Base-by-base conservation (phyloP, 2,329 filamentous ascomycete genomes). In the Xylariaceae sp. region DNA sequence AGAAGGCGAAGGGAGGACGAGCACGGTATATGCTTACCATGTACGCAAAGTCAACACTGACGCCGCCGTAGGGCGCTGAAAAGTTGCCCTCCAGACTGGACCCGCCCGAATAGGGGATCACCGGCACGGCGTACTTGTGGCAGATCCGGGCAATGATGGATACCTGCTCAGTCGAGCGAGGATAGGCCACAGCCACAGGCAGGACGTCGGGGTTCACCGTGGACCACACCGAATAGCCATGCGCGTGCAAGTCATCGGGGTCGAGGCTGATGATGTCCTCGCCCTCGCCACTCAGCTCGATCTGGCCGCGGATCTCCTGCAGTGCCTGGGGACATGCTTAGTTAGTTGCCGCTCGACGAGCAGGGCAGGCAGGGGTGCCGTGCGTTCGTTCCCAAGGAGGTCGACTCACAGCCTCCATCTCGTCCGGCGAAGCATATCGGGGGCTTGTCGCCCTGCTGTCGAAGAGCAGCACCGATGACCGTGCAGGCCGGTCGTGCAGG, bases 51-150 rank as follows among this genome's bases (percentile, higher is more conserved):
- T 95, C 89, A 32, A 95, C 83, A 45, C 84, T 90, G 52, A 95
- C 75, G 10, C 89, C 89, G 10, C 88, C 88, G 52, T 80, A 83
- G 0, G 87, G 86, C 11, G 88, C 85, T 0, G 85, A 84, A 58
- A 94, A 94, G 56, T 94, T 92, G 11, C 83, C 89, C 57, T 95
- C 89, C 0, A 95, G 66, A 45, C 83, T 90, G 0, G 85, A 83
- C 11, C 88, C 89, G 3, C 87, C 88, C 1, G 85, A 92, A 53
- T 84, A 94, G 0, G 86, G 82, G 39, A 92, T 83, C 63, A 94
- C 83, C 2, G 89, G 89, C 34, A 94, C 75, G 12, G 72, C 78
- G 58, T 88, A 80, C 55, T 81, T 81, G 60, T 83, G 70, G 61
- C 88, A 94, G 35, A 89, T 68, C 43, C 79, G 67, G 2, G 72